Conservation (phyloP, 1,284 basidiomycete genomes). For the Ganoderma boninense region DNA sequence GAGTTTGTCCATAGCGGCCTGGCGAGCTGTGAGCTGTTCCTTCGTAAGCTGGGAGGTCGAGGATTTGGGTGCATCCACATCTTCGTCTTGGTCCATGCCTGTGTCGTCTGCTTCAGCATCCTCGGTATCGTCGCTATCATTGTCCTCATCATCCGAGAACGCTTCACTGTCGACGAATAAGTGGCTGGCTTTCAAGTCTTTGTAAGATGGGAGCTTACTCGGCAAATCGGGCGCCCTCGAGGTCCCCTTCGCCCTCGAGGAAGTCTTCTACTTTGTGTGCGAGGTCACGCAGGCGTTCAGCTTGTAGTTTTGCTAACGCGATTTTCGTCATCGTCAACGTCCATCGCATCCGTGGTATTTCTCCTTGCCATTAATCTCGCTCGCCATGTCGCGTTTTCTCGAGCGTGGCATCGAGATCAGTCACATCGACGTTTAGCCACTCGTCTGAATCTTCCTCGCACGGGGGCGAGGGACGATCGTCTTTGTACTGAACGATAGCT, state of each 20-base stretch:
- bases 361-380: constrained; percentile 33
- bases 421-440: constrained; percentile 76
- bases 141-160: constrained; percentile 56
- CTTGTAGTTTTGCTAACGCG: constrained; percentile 66
- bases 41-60: constrained; percentile 18
- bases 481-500: constrained; percentile 57
- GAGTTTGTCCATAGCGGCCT: constrained; percentile 73
- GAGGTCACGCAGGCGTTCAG: constrained; percentile 74
- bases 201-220: constrained; percentile 65
- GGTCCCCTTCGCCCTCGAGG: constrained; percentile 85
- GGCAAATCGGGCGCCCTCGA: constrained; percentile 87
- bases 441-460: constrained; percentile 70
- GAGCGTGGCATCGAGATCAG: constrained; percentile 71
- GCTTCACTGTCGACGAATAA: constrained; percentile 55
- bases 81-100: constrained; percentile 16
- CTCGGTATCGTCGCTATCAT: constrained; percentile 57
- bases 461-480: constrained; percentile 27
- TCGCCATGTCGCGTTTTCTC: constrained; percentile 48
- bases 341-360: constrained; percentile 48
- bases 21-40: constrained; percentile 50
- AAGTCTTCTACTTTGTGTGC: constrained; percentile 89
- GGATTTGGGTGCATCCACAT: constrained; percentile 4
- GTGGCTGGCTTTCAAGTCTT: neutral
- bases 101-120: constrained; percentile 33
- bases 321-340: constrained; percentile 61